Base-by-base conservation (phyloP, 2,329 filamentous ascomycete genomes). In the Ascochyta viciae-villosae region DNA sequence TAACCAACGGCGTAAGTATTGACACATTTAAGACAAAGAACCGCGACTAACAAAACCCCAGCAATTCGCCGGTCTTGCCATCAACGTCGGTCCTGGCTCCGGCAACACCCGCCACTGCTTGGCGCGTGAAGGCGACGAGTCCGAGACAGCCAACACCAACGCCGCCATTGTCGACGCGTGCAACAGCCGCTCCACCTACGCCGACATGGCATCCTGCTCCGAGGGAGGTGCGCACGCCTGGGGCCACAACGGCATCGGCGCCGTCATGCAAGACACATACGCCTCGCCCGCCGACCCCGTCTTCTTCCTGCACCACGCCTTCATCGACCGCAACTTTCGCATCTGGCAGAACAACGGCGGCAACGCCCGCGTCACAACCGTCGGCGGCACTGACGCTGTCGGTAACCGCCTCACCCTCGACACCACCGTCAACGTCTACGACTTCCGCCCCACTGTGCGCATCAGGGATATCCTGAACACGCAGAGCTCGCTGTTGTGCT, bases 261-360 rank as follows among this genome's bases (percentile, higher is more conserved):
- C 69, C 26, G 72, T 73, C 47, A 75, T 74, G 71, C 57, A 58
- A 34, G 73, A 74, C 54, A 61, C 62, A 8, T 74, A 65, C 37
- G 70, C 63, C 12, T 75, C 74, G 2, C 69, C 70, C 40, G 65
- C 62, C 19, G 73, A 76, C 61, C 69, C 70, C n/a, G 55, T 76
- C 56, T 83, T 83, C 72, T 83, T 73, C 66, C 71, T 81, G 34
- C 81, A 83, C 70, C 81, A 83, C 60, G 76, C 68, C 15, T 78
- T 79, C 66, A 76, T 83, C 45, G 81, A 83, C 68, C 77, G 80
- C 41, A 74, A 78, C 39, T 83, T 76, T 74, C 80, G 79, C 74
- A 79, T 81, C 57, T 83, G 80, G 80, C 81, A 83, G 66, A 73
- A 73, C 65, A 38, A 39, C 24, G 60, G 71, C 57, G 39, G 62